Evolutionary conservation across 768 basidiomycete genomes (phyloP).

Genomic region (Rhodotorula taiwanensis): DNA sequence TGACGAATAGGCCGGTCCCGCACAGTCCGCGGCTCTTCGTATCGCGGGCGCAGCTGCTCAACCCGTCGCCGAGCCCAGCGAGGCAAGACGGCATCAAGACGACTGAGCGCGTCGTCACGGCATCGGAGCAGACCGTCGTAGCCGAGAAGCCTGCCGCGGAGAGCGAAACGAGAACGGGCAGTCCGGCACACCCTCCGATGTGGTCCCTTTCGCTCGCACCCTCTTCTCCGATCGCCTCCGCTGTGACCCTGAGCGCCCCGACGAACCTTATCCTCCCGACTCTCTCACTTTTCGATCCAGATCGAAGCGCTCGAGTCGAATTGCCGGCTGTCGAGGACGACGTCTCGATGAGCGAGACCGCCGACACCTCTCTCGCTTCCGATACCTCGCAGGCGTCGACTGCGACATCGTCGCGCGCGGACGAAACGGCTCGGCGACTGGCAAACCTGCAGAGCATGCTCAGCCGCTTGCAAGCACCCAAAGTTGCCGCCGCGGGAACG

Average conservation of each 20-base stretch:
- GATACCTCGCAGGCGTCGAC: background rate
- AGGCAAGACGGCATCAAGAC: background rate
- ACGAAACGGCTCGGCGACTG: constrained; percentile 31
- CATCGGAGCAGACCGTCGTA: too few species aligned
- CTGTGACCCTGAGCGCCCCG: too few species aligned
- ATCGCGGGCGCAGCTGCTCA: too few species aligned
- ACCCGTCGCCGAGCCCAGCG: background rate
- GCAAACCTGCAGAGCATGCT: constrained; percentile 36
- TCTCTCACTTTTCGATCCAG: too few species aligned
- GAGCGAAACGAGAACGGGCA: too few species aligned
- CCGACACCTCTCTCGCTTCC: background rate
- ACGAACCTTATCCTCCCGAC: too few species aligned
- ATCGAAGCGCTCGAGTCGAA: too few species aligned
- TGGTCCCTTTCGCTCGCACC: too few species aligned
- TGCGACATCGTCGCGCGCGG: constrained; percentile 2
- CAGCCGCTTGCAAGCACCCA: constrained; percentile 27
- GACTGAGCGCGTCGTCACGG: too few species aligned
- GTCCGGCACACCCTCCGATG: too few species aligned
- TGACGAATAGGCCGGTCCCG: background rate
- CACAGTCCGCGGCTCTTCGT: too few species aligned
- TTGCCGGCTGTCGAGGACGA: background rate
- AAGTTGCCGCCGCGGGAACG: background rate
- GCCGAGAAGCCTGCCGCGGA: too few species aligned
- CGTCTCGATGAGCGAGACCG: background rate
- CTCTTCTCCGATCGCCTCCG: background rate